A percentile compares a stretch with the other conserved stretches of the same genome.
Conservation (phyloP, 306 rosid species). For the Cicer judaicum region DNA sequence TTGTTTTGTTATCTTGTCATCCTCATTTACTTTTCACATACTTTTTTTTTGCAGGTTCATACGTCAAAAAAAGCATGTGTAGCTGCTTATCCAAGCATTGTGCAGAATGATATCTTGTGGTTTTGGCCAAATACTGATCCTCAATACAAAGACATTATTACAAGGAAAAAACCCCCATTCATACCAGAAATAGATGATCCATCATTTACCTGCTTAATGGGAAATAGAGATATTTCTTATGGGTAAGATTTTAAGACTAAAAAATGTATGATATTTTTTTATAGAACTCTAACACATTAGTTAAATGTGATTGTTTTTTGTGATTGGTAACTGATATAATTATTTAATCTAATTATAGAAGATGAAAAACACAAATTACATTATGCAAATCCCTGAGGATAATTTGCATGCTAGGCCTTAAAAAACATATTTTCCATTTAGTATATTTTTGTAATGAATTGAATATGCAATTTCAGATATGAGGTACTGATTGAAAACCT, state of each 20-base stretch:
- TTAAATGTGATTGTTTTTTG: conserved; percentile 10
- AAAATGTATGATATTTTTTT: conserved; percentile 12
- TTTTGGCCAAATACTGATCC: conserved; percentile 92
- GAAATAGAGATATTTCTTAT: conserved; percentile 76
- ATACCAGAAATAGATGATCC: conserved; percentile 80
- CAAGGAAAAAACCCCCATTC: conserved; percentile 65
- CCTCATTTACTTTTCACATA: conserved; percentile 35
- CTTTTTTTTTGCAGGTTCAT: conserved; percentile 63
- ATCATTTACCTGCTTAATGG: conserved; percentile 59
- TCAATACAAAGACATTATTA: conserved; percentile 71
- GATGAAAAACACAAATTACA: conserved; percentile 20
- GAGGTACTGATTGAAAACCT: conserved; percentile 91
- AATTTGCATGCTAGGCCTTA: neutral
- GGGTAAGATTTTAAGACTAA: conserved; percentile 61
- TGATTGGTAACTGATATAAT: conserved; percentile 15
- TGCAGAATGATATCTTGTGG: conserved; percentile 81
- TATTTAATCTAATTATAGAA: neutral
- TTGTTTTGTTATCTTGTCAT: conserved; percentile 30
- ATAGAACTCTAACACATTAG: conserved; percentile 15
- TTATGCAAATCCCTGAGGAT: neutral
- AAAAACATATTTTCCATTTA: neutral
- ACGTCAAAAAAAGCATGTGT: conserved; percentile 79
- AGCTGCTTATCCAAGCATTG: conserved; percentile 73
- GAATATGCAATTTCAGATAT: conserved; percentile 64
- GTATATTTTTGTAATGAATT: conserved; percentile 33